A percentile compares a stretch with the other conserved stretches of the same genome.
These are phyloP conservation scores for Pulveroboletus sp. DNA, from an alignment of 768 basidiomycete species.

Conservation along the genomic window DNA sequence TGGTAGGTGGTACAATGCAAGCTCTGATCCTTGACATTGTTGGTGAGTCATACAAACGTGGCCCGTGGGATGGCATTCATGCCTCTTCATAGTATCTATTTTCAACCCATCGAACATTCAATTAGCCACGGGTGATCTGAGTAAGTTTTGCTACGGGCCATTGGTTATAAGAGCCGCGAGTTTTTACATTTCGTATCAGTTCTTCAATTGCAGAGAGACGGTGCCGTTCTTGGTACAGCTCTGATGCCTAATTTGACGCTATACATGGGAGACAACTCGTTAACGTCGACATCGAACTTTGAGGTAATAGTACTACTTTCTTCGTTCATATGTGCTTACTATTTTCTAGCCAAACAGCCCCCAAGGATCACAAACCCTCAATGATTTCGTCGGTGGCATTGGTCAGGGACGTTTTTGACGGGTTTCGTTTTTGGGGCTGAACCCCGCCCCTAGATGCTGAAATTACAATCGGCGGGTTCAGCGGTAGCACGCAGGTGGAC, in stretches of 20 bases:
- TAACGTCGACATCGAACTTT: slow-evolving; percentile 50
- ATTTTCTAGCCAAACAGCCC: slow-evolving; percentile 55
- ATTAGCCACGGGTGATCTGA: slow-evolving; percentile 58
- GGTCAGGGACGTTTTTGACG: slow-evolving; percentile 31
- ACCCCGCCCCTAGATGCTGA: slow-evolving; percentile 44
- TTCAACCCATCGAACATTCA: slow-evolving; percentile 68
- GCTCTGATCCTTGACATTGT: slow-evolving; percentile 59
- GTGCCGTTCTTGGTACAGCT: slow-evolving; percentile 55
- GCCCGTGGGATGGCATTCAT: neutral
- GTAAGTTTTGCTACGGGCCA: slow-evolving; percentile 35
- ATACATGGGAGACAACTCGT: slow-evolving; percentile 56
- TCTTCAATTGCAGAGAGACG: slow-evolving; percentile 54
- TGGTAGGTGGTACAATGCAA: slow-evolving; percentile 58
- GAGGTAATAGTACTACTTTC: slow-evolving; percentile 30
- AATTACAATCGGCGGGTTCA: slow-evolving; percentile 55
- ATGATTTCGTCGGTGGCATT: slow-evolving; percentile 63
- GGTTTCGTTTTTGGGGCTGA: neutral
- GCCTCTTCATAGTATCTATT: slow-evolving; percentile 47
- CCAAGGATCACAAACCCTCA: slow-evolving; percentile 59
- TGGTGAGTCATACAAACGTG: slow-evolving; percentile 34
- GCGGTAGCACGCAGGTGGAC: slow-evolving; percentile 54
- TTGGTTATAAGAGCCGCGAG: neutral
- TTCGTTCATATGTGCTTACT: neutral
- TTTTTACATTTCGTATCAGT: slow-evolving; percentile 32
- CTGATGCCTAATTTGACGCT: slow-evolving; percentile 60